A percentile compares a stretch with the other conserved stretches of the same genome.
These are phyloP conservation scores for Paraglomus brasilianum DNA, from an alignment of 192 early-diverging fungal species.

Conservation along the genomic window DNA sequence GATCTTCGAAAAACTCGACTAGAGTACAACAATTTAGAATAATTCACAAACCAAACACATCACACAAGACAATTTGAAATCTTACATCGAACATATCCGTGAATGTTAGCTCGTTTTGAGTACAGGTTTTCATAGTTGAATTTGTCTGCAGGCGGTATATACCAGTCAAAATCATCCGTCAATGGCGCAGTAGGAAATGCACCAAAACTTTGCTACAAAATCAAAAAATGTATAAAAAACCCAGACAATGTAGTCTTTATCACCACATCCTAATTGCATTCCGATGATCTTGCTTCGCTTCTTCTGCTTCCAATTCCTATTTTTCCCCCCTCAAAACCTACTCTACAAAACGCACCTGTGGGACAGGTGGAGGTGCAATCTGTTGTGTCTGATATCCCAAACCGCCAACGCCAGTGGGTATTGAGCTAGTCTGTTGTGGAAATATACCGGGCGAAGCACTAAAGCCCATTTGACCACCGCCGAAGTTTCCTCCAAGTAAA, in stretches of 20 bases:
- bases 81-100: slow-evolving; percentile 58
- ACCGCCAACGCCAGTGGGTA: slow-evolving; percentile 10
- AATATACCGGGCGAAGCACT: neutral
- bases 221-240: no score
- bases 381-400: slow-evolving; percentile 9
- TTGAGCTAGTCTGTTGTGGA: slow-evolving; percentile 27
- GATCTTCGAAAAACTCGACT: slow-evolving; percentile 58
- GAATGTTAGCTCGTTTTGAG: slow-evolving; percentile 48
- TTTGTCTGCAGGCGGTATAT: slow-evolving; percentile 57
- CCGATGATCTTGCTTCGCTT: no score
- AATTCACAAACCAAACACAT: neutral
- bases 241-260: no score
- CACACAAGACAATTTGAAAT: neutral
- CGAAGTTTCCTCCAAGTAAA: slow-evolving; percentile 37
- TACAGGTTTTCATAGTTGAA: slow-evolving; percentile 58
- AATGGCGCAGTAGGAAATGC: slow-evolving; percentile 27
- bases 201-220: slow-evolving; percentile 11
- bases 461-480: neutral
- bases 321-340: no score
- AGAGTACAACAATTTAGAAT: slow-evolving; percentile 6
- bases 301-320: no score
- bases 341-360: neutral
- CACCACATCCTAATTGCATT: no score
- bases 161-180: slow-evolving; percentile 63
- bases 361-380: slow-evolving; percentile 14